These are phyloP conservation scores for Musa troglodytarum DNA, from an alignment of 176 grass and related monocot species.

Conservation along the genomic window DNA sequence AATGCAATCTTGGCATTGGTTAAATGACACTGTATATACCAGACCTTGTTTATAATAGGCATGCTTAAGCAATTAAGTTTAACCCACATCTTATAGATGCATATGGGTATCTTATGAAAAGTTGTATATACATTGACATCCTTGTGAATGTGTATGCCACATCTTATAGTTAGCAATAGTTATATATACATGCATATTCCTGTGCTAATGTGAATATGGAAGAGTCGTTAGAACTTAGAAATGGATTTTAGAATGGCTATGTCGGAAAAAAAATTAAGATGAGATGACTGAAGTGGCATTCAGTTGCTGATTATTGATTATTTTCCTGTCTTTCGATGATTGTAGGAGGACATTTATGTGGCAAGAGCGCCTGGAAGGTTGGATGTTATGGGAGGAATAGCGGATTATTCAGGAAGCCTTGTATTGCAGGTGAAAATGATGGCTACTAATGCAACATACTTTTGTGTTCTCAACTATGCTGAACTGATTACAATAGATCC, in stretches of 20 bases:
- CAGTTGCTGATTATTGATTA: constrained; percentile 13
- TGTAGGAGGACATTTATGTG: constrained; percentile 87
- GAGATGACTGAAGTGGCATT: not conserved
- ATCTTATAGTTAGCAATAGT: too few species aligned
- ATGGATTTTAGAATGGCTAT: not conserved
- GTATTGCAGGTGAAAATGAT: constrained; percentile 57
- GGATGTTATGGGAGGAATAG: constrained; percentile 96
- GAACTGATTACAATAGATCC: too few species aligned
- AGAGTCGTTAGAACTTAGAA: not conserved
- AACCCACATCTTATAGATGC: too few species aligned
- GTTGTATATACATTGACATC: too few species aligned
- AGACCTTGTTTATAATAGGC: too few species aligned
- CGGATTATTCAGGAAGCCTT: constrained; percentile 95
- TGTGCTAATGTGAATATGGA: not conserved
- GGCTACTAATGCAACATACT: not conserved
- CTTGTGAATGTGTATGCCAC: too few species aligned
- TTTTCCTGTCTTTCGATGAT: not conserved
- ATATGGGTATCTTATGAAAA: too few species aligned
- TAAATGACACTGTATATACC: too few species aligned
- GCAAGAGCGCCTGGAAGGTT: constrained; percentile 90
- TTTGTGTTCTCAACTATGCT: too few species aligned
- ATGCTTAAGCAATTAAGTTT: too few species aligned
- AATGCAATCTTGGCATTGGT: too few species aligned
- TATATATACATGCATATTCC: too few species aligned
- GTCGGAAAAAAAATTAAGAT: not conserved